A percentile compares a stretch with the other conserved stretches of the same genome.
These are phyloP conservation scores for Pseudogymnoascus sp. DNA, from an alignment of 2,329 filamentous ascomycete genomes.

Conservation along the genomic window DNA sequence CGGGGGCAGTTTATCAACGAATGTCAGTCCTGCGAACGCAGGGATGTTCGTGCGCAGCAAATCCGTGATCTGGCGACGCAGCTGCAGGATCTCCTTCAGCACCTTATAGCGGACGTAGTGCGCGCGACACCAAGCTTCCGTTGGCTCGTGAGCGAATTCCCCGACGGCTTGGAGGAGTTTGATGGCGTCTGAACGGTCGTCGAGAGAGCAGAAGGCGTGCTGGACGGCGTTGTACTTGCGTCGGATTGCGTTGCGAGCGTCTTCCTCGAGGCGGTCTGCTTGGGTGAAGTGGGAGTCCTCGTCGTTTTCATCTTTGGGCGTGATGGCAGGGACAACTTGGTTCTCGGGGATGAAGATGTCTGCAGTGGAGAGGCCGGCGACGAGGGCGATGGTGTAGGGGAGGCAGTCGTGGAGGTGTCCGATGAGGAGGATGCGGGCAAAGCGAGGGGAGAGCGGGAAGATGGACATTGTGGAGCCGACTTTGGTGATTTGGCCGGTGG, in stretches of 20 bases:
- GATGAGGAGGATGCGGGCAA: constrained; percentile 83
- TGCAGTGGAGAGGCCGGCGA: constrained; percentile 78
- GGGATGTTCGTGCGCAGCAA: constrained; percentile 70
- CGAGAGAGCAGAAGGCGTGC: constrained; percentile 68
- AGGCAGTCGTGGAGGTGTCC: constrained; percentile 76
- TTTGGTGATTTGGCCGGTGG: constrained; percentile 65
- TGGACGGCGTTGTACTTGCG: constrained; percentile 61
- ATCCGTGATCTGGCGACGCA: constrained; percentile 73
- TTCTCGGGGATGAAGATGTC: constrained; percentile 81
- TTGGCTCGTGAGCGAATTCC: constrained; percentile 68
- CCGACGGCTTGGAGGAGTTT: constrained; percentile 85
- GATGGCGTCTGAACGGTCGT: constrained; percentile 77
- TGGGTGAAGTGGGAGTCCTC: constrained; percentile 50
- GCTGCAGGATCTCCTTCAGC: constrained; percentile 74
- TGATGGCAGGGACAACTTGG: constrained; percentile 56
- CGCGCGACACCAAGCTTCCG: constrained; percentile 65
- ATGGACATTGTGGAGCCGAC: constrained; percentile 77
- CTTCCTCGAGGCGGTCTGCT: constrained; percentile 63
- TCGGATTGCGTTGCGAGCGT: constrained; percentile 55
- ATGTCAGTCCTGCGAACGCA: constrained; percentile 48
- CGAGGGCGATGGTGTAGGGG: constrained; percentile 77
- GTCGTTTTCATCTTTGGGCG: constrained; percentile 37
- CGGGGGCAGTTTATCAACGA: constrained; percentile 46
- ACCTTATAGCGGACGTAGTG: constrained; percentile 85
- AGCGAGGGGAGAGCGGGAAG: constrained; percentile 85